Evolutionary conservation across 495 filamentous ascomycete species (phyloP), one percentile per base, ranked within the genome.

Genomic region (Halenospora varia): DNA sequence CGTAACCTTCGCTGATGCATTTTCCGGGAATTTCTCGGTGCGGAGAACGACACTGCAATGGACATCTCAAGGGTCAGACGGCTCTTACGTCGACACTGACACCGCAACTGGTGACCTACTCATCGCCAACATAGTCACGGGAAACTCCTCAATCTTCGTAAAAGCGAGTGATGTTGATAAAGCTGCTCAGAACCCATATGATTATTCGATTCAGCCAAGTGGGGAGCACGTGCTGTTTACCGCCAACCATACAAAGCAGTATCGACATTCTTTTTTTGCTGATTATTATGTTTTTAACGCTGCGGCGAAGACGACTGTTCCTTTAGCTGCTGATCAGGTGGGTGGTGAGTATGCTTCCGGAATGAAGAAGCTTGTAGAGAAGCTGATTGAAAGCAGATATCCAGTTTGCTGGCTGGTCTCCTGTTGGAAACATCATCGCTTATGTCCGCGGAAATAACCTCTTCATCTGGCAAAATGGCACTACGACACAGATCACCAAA

Each of bases 381-480:
- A 46, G 39, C 39, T 25, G 25, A 44, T 2, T 2, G 23, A 22
- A 54, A 42, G 20, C 10, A 55, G 78, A 84, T 59, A 81, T 84
- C 48, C 81, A 83, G 67, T 82, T 78, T 57, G 82, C 82, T 1
- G 70, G 65, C 25, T 75, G 80, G 72, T 73, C 75, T 51, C 74
- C 76, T 25, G 47, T 52, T 13, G 71, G 76, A 29, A 71, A 77
- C 56, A 62, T 69, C 18, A 77, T 85, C 56, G 81, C 79, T 11
- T 85, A 81, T 56, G 80, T 82, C 22, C 71, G 74, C 45, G 77
- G 68, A 4, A 84, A 84, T 68, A 73, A 84, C 64, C 63, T 84
- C 3, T 83, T 74, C 68, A 52, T 84, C 45, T 79, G 77, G 71
- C 69, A 69, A 55, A 68, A 73, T 25, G 76, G 76, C 24, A 64